phyloP scores from a whole-genome alignment of 768 basidiomycete species.

The Termitomyces eurrhizus region DNA sequence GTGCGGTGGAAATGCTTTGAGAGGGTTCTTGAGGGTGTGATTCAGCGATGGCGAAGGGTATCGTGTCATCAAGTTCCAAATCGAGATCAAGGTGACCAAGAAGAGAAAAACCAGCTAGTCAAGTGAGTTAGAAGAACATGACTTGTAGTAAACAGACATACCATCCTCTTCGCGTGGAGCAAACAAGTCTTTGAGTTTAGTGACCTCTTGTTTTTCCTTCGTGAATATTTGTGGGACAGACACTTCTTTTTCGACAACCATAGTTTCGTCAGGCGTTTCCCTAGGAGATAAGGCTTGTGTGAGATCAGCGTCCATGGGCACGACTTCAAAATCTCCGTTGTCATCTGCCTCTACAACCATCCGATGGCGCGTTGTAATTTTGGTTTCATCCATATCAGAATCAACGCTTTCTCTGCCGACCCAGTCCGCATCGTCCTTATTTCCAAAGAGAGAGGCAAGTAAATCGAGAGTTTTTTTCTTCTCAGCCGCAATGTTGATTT shows the following conservation, averaged over 20 bases:
- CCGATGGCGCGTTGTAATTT: conserved; percentile 14
- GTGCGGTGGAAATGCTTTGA: conserved; percentile 16
- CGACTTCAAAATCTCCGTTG: conserved; percentile 20
- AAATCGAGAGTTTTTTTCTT: conserved; percentile 44
- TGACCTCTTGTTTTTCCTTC: conserved; percentile 12
- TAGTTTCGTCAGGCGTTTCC: conserved; percentile 12
- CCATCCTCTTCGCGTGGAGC: conserved; percentile 66
- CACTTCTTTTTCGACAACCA: conserved; percentile 11
- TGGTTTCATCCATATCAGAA: conserved; percentile 47
- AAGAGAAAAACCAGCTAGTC: conserved; percentile 66
- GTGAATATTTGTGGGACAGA: conserved; percentile 5
- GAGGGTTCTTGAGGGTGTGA: conserved; percentile 9
- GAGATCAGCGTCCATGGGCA: conserved; percentile 5
- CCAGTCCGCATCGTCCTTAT: conserved; percentile 49
- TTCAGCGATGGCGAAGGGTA: conserved; percentile 18
- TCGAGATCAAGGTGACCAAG: conserved; percentile 73
- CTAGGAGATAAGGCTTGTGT: conserved; percentile 4
- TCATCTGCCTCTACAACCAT: conserved; percentile 22
- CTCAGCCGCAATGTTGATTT: conserved; percentile 36
- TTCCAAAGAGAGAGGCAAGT: conserved; percentile 50
- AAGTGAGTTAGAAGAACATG: background rate
- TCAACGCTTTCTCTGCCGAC: conserved; percentile 52
- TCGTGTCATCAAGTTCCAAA: conserved; percentile 14
- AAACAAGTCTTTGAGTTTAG: conserved; percentile 69
- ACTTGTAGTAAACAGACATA: conserved; percentile 23